These are phyloP conservation scores for Nothopassalora personata DNA, from an alignment of 2,329 filamentous ascomycete species.

Conservation along the genomic window DNA sequence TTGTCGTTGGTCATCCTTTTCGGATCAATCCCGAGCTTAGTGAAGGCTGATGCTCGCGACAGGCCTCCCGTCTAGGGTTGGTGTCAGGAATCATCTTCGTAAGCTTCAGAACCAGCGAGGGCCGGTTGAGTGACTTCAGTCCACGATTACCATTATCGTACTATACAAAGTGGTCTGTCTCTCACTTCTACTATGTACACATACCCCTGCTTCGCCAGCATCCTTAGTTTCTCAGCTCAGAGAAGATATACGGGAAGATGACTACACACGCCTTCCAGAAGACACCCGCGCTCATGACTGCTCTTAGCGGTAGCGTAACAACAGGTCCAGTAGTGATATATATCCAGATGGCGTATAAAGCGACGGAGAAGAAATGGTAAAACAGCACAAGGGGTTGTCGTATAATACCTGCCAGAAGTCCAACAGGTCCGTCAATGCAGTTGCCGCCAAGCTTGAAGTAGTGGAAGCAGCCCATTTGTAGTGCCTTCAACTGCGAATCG, in stretches of 20 bases:
- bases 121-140: not conserved
- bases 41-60: too few relatives aligned
- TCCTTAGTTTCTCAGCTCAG: slow-evolving; percentile 30
- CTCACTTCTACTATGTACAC: not conserved
- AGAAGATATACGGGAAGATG: slow-evolving; percentile 49
- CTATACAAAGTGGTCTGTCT: not conserved
- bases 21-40: too few relatives aligned
- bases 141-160: not conserved
- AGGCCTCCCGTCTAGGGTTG: too few relatives aligned
- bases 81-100: too few relatives aligned
- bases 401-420: slow-evolving; percentile 76
- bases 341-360: slow-evolving; percentile 81
- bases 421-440: slow-evolving; percentile 71
- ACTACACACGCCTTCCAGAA: slow-evolving; percentile 47
- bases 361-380: slow-evolving; percentile 92
- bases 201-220: not conserved
- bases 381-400: slow-evolving; percentile 71
- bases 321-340: slow-evolving; percentile 42
- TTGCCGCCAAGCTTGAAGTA: slow-evolving; percentile 77
- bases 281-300: slow-evolving; percentile 41
- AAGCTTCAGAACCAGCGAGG: not conserved
- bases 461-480: slow-evolving; percentile 84
- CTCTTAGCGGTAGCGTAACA: slow-evolving; percentile 38
- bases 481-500: slow-evolving; percentile 66
- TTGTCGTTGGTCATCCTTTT: too few relatives aligned